Percentiles rank a stretch among this genome's conserved stretches.
These are phyloP conservation scores for Sphaerulina musiva DNA, from an alignment of 2,329 filamentous ascomycete species.

Conservation along the genomic window DNA sequence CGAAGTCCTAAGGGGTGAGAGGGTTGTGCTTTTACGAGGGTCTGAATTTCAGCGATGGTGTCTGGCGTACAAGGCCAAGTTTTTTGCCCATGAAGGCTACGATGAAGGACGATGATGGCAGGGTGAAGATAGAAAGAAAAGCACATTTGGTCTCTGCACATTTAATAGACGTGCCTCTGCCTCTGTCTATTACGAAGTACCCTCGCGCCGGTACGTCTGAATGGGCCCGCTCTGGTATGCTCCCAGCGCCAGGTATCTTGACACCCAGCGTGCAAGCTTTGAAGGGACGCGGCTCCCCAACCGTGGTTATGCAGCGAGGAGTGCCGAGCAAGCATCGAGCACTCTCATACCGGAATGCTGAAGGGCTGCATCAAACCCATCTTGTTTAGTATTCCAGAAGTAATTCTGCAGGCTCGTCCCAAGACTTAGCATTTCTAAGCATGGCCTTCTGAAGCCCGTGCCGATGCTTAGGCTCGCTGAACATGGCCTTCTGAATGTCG, in stretches of 20 bases:
- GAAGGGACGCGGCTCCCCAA: too few species aligned
- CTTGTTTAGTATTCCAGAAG: not conserved
- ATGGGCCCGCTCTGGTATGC: too few species aligned
- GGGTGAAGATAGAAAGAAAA: not conserved
- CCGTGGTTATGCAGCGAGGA: too few species aligned
- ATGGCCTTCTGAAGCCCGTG: too few species aligned
- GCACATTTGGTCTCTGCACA: not conserved
- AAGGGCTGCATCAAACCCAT: too few species aligned
- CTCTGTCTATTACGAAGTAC: not conserved
- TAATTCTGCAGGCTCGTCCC: not conserved
- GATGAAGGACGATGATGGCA: not conserved
- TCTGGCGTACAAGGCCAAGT: conserved; percentile 6
- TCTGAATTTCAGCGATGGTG: conserved; percentile 10
- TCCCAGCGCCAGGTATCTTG: too few species aligned
- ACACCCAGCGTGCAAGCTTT: too few species aligned
- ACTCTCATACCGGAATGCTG: too few species aligned
- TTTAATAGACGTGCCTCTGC: not conserved
- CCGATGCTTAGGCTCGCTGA: too few species aligned
- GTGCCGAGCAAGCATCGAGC: too few species aligned
- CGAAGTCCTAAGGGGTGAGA: not conserved
- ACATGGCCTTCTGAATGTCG: not conserved
- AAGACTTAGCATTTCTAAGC: not conserved
- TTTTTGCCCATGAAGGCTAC: not conserved
- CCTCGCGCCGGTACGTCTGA: too few species aligned
- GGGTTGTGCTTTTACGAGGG: not conserved